Evolutionary conservation across 257 asterid genomes (phyloP), one percentile per base, ranked within the genome.

Genomic region (Perilla frutescens): DNA sequence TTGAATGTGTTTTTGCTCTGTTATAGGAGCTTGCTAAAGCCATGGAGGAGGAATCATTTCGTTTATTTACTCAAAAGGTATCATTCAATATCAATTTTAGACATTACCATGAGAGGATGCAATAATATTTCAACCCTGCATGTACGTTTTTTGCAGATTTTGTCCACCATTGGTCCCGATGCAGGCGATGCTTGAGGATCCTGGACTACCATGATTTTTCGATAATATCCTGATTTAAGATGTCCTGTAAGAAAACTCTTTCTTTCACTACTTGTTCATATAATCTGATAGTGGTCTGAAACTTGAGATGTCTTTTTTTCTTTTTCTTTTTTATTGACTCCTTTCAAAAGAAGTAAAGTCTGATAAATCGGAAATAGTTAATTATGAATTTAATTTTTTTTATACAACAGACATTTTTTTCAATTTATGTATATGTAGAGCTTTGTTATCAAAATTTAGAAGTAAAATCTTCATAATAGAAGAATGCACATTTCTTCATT

Each of bases 51-150:
- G 91, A 86, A 14, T 73, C 83, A 6, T 89, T 89, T 61, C 88
- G 88, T 26, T 43, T 79, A 59, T 71, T 89, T 49, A 77, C 90
- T 26, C 85, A 87, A 53, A 87, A 89, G 96, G 96, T 89, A 79
- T 66, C 47, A 47, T 45, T 14, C 48, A 37, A 10, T 43, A 26
- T 41, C 40, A 10, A 26, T 44, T 15, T 54, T 26, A 61, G 57
- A 31, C 10, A 45, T 32, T 4, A 63, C 26, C 26, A 10, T 6
- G 12, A 37, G 13, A 32, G 2, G 49, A 41, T 47, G 60, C 57
- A 32, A 62, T 29, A 34, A 55, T 51, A 41, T 32, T 12, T 75
- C 6, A 51, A 4, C 29, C n/a, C 37, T 1, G 29, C 67, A 37
- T 72, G 5, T n/a, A 0, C 32, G 0, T 49, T 59, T 3, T 20